Percentiles rank a stretch among this genome's conserved stretches.
Conservation (phyloP, 192 early-diverging fungal genomes). For the Mortierella hygrophila region DNA sequence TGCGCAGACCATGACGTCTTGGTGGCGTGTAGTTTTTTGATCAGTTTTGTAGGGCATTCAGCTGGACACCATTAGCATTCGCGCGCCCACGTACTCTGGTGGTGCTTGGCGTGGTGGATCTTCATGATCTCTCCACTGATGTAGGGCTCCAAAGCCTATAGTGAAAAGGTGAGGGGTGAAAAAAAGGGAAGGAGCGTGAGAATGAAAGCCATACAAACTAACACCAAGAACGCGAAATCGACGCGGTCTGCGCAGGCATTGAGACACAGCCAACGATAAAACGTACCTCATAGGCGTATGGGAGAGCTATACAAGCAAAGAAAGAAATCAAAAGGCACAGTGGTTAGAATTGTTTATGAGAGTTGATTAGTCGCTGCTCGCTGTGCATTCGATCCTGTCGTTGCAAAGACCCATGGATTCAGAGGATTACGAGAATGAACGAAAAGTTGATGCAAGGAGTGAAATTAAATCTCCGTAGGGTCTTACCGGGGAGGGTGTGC, state of each 20-base stretch:
- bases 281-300: slow-evolving; percentile 51
- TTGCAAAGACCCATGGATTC: neutral
- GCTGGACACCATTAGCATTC: neutral
- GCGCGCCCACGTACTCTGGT: slow-evolving; percentile 65
- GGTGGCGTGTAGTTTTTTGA: slow-evolving; percentile 6
- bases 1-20: slow-evolving; percentile 2
- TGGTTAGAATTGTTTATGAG: neutral
- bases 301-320: slow-evolving; percentile 27
- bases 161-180: neutral
- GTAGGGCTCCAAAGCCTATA: slow-evolving; percentile 89
- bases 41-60: neutral
- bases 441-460: neutral
- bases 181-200: neutral
- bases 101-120: slow-evolving; percentile 96
- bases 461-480: neutral
- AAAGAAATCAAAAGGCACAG: neutral
- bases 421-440: neutral
- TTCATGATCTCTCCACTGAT: slow-evolving; percentile 96
- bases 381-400: neutral
- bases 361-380: neutral
- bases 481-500: slow-evolving; percentile 54
- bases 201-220: neutral
- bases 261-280: neutral
- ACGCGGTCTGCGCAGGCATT: neutral
- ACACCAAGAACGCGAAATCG: slow-evolving; percentile 8